Base-by-base conservation (phyloP, 1,139 yeast species). In the Taphrina confusa region DNA sequence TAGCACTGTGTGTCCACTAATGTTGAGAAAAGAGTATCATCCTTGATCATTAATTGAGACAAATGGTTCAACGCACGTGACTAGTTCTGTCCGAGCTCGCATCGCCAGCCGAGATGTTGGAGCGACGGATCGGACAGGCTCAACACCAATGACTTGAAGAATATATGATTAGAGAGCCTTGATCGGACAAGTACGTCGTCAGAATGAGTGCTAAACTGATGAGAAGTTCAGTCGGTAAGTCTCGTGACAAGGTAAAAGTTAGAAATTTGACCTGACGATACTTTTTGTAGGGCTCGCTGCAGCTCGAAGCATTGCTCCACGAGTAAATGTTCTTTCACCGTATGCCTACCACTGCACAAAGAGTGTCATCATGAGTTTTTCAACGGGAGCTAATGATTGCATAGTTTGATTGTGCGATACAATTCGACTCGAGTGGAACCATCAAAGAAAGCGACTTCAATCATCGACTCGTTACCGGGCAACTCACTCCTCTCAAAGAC, bases 391-490 rank as follows among this genome's bases (percentile, higher is more conserved):
- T 34, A 20, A 20, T 36, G 4, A 12, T 20, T n/a, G 25, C 14
- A 14, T 36, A 33, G 51, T 22, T 36, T 54, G 30, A 45, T 42
- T 25, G 60, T 56, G 16, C 46, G 60, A 6, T 47, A 56, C 54
- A 56, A 56, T 33, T 71, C 78, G 58, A 66, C 74, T 47, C 68
- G 72, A 67, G 71, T 72, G 28, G 96, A 90, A 71, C 97, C 97
- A 74, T 87, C 89, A 80, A 81, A 85, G 71, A 89, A 88, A 81
- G 98, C 98, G 65, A 77, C 82, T 71, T 83, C 96, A 64, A 84
- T 92, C 75, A 82, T 92, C 70, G 91, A 88, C 70, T 89, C 96
- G 67, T 79, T 92, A 70, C 98, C 98, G 74, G 97, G 97, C 74
- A 86, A 83, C 83, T 83, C 82, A 71, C 79, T 83, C 69, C 76